Evolutionary conservation across 78 protist genomes (phyloP).

Genomic region (Dictyostelium firmibasis): DNA sequence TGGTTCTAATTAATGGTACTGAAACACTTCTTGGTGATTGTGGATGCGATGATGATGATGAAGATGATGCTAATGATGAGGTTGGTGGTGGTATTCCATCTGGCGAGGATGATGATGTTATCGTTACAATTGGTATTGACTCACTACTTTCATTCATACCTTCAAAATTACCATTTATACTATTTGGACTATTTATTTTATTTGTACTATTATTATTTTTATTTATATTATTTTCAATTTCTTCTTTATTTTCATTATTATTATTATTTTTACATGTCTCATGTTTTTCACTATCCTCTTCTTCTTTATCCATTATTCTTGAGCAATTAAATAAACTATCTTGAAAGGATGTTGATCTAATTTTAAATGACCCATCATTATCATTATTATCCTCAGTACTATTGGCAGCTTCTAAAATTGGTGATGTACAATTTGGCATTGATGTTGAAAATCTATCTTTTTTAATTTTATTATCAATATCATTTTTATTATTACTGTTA

Average conservation of each 20-base stretch:
- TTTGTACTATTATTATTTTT: not conserved
- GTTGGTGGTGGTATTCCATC: not conserved
- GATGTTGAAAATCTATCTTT: not conserved
- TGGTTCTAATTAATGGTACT: constrained; percentile 47
- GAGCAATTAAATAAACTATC: not conserved
- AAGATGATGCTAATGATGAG: not conserved
- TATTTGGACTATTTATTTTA: not conserved
- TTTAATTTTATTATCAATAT: not conserved
- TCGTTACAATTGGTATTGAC: not conserved
- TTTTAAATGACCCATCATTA: constrained; percentile 1
- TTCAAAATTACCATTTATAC: not conserved
- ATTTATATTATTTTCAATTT: not conserved
- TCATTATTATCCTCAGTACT: not conserved
- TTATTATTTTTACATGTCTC: not conserved
- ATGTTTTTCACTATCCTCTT: not conserved
- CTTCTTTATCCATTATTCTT: not conserved
- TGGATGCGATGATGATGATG: not conserved
- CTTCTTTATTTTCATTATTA: not conserved
- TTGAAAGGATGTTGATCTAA: not conserved
- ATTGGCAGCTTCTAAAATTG: not conserved
- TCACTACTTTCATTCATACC: not conserved
- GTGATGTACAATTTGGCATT: not conserved
- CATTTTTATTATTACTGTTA: no score
- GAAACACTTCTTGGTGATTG: constrained; percentile 8
- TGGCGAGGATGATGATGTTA: constrained; percentile 6